Percentiles rank a stretch among this genome's conserved stretches.
phyloP scores from a whole-genome alignment of 2,329 filamentous ascomycete genomes.

The Trichoderma sp. region DNA sequence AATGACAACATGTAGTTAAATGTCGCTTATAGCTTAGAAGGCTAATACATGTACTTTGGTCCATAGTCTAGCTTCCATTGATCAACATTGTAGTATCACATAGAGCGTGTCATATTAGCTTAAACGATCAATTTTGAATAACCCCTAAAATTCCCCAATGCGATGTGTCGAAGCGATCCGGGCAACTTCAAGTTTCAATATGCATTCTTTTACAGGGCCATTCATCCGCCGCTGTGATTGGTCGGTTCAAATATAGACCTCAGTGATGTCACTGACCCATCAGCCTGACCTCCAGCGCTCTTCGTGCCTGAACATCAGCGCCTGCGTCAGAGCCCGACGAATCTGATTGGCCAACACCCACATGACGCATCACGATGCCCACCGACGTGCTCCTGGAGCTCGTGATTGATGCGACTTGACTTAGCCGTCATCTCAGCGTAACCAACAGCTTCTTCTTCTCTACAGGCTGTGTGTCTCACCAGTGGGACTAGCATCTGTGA shows the following conservation, averaged over 20 bases:
- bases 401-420: slow-evolving; percentile 12
- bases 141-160: not conserved
- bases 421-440: not conserved
- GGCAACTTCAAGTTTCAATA: not conserved
- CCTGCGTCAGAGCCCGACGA: not conserved
- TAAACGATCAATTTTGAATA: not conserved
- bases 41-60: not conserved
- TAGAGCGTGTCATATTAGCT: not conserved
- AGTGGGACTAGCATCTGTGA: not conserved
- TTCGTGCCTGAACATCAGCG: slow-evolving; percentile 8
- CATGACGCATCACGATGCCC: slow-evolving; percentile 20
- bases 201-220: no score
- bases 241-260: not conserved
- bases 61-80: no score
- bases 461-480: not conserved
- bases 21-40: not conserved
- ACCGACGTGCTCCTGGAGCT: not conserved
- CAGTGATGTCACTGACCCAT: not conserved
- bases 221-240: not conserved
- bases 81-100: not conserved
- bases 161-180: no score
- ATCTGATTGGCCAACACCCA: slow-evolving; percentile 16
- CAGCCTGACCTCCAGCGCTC: not conserved
- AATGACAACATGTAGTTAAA: not conserved
- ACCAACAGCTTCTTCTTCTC: not conserved